These are phyloP conservation scores for Suhomyces atakaporum DNA, from an alignment of 1,139 yeast species.

Conservation along the genomic window DNA sequence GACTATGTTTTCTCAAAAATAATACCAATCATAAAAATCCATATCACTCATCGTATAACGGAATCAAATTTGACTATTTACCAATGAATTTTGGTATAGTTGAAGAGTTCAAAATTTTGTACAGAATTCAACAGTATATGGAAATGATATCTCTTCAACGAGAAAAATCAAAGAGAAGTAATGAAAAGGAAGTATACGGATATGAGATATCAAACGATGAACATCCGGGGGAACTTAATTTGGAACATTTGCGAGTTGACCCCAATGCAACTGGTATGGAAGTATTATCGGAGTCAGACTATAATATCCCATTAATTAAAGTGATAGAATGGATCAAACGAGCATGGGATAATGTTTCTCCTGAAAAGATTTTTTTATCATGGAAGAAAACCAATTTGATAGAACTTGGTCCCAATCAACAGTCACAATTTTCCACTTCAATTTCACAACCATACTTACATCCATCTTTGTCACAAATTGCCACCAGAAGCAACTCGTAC, in stretches of 20 bases:
- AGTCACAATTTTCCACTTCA: conserved; percentile 1
- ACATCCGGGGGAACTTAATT: conserved; percentile 7
- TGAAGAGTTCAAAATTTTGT: conserved; percentile 61
- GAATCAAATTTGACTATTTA: conserved; percentile 49
- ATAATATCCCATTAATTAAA: conserved; percentile 50
- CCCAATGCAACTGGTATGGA: conserved; percentile 18
- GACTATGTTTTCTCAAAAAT: conserved; percentile 46
- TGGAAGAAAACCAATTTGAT: conserved; percentile 45
- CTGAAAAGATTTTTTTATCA: conserved; percentile 47
- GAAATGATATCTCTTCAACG: conserved; percentile 49
- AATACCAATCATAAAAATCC: conserved; percentile 45
- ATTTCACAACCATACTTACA: conserved; percentile 1
- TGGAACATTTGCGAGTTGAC: conserved; percentile 2
- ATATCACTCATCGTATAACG: conserved; percentile 35
- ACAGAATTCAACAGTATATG: conserved; percentile 60
- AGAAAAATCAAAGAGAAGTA: conserved; percentile 22
- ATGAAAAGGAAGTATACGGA: conserved; percentile 6
- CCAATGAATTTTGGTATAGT: conserved; percentile 69
- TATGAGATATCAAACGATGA: conserved; percentile 22
- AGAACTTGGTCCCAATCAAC: conserved; percentile 10
- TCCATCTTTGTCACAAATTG: conserved; percentile 2
- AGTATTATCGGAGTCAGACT: conserved; percentile 39
- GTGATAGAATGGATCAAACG: conserved; percentile 60
- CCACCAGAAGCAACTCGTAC: conserved; percentile 12
- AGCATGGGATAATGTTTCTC: conserved; percentile 56